Conservation (phyloP, 371 early-diverging fungal species). For the Actinomucor elegans region DNA sequence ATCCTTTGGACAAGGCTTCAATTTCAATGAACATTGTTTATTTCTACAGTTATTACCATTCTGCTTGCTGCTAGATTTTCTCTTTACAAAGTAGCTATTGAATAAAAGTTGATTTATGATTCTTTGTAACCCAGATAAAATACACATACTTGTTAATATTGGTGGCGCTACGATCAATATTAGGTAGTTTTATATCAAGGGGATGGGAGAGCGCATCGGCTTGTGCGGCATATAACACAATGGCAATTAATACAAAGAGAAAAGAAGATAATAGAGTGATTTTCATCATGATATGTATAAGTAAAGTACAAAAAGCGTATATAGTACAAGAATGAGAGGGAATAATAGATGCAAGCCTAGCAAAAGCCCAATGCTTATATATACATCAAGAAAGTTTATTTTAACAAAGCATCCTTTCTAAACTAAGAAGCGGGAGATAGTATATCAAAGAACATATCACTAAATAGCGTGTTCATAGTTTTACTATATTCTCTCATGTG, state of each 20-base stretch:
- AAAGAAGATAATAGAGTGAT: not conserved
- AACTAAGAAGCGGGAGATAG: not conserved
- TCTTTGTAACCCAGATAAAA: not conserved
- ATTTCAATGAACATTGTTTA: not conserved
- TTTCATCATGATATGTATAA: not conserved
- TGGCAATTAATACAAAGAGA: not conserved
- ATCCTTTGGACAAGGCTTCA: conserved; percentile 12
- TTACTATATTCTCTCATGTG: not conserved
- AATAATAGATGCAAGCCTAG: not conserved
- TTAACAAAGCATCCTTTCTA: too few relatives aligned
- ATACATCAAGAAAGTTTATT: not conserved
- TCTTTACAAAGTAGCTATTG: not conserved
- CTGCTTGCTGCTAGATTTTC: not conserved
- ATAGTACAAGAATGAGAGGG: not conserved
- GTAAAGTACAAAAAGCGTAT: not conserved
- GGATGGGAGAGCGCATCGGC: not conserved
- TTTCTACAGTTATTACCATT: not conserved
- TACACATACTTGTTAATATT: not conserved
- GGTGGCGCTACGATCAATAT: not conserved
- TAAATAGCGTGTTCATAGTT: too few relatives aligned
- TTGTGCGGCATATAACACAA: not conserved
- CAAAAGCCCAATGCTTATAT: not conserved
- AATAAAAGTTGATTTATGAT: too few relatives aligned
- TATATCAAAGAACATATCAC: too few relatives aligned
- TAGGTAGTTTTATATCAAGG: not conserved